phyloP scores from a whole-genome alignment of 2,329 filamentous ascomycete species.

The Acrocalymma vagum region DNA sequence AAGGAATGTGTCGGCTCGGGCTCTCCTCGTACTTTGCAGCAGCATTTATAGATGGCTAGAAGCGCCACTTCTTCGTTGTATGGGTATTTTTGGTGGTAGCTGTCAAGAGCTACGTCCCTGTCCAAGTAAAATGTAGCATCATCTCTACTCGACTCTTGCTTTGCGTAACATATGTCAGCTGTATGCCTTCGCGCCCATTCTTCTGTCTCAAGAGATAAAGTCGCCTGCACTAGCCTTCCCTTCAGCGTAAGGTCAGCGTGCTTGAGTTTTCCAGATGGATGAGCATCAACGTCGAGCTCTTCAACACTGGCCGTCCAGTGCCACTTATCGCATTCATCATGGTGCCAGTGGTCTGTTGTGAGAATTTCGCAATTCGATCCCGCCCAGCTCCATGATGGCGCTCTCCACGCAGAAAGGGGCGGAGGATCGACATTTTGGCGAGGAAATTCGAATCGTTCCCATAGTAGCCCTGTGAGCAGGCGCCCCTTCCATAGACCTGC shows the following conservation, averaged over 20 bases:
- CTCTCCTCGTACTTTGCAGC: too few relatives aligned
- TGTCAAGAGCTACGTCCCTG: too few relatives aligned
- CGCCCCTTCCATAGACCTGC: slow-evolving; percentile 12
- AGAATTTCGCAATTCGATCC: neutral
- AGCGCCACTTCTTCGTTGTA: too few relatives aligned
- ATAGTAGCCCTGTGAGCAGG: slow-evolving; percentile 4
- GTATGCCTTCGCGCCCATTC: too few relatives aligned
- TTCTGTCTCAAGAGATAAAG: too few relatives aligned
- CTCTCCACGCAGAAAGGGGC: neutral
- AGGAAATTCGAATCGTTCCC: neutral
- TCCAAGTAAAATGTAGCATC: too few relatives aligned
- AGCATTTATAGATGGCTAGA: too few relatives aligned
- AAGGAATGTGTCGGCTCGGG: too few relatives aligned
- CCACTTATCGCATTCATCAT: neutral
- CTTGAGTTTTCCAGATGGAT: slow-evolving; percentile 1
- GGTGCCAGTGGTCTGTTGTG: too few relatives aligned
- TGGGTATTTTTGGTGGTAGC: too few relatives aligned
- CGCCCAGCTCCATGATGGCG: slow-evolving; percentile 6
- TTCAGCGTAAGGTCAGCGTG: neutral
- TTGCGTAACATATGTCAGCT: too few relatives aligned
- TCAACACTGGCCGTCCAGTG: neutral
- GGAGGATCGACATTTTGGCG: neutral
- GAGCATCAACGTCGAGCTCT: neutral
- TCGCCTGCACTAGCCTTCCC: neutral
- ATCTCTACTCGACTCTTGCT: too few relatives aligned